Evolutionary conservation across 2,329 filamentous ascomycete genomes (phyloP).

Genomic region (Penicillium sp.): DNA sequence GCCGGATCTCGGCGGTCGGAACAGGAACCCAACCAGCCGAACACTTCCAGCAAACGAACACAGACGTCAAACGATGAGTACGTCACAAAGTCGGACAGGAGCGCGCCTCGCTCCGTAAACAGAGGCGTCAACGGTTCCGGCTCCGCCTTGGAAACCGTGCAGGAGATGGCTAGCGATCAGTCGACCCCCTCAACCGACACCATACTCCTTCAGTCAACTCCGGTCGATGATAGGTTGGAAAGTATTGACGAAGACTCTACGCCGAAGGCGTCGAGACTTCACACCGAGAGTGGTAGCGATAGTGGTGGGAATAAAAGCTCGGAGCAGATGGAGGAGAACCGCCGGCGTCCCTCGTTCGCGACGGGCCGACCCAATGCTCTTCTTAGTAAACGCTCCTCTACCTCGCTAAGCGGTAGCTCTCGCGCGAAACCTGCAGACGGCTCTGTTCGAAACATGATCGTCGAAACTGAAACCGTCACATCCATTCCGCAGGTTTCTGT

Average conservation of each 20-base stretch:
- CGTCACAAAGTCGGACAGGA: constrained; percentile 42
- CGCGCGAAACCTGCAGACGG: constrained; percentile 74
- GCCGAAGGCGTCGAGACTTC: constrained; percentile 48
- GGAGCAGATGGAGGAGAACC: constrained; percentile 42
- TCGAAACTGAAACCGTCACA: constrained; percentile 94
- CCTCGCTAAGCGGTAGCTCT: constrained; percentile 58
- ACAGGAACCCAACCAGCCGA: constrained; percentile 38
- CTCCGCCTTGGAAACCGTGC: constrained; percentile 81
- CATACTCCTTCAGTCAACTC: constrained; percentile 45
- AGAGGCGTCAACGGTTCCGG: constrained; percentile 64
- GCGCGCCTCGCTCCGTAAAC: constrained; percentile 56
- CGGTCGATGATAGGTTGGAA: constrained; percentile 41
- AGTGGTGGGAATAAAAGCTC: constrained; percentile 51
- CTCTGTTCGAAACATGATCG: constrained; percentile 89
- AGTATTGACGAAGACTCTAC: constrained; percentile 46
- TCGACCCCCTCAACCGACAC: constrained; percentile 64
- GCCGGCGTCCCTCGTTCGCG: constrained; percentile 41
- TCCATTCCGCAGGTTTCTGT: constrained; percentile 86
- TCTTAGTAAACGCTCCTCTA: constrained; percentile 69
- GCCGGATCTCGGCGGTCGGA: constrained; percentile 36
- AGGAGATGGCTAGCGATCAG: constrained; percentile 78
- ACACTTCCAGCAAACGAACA: constrained; percentile 44
- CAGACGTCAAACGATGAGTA: constrained; percentile 32
- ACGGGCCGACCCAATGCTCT: constrained; percentile 56
- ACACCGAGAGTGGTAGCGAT: constrained; percentile 65